Evolutionary conservation across 2,329 filamentous ascomycete species (phyloP).

Genomic region (Pseudogymnoascus sp.): DNA sequence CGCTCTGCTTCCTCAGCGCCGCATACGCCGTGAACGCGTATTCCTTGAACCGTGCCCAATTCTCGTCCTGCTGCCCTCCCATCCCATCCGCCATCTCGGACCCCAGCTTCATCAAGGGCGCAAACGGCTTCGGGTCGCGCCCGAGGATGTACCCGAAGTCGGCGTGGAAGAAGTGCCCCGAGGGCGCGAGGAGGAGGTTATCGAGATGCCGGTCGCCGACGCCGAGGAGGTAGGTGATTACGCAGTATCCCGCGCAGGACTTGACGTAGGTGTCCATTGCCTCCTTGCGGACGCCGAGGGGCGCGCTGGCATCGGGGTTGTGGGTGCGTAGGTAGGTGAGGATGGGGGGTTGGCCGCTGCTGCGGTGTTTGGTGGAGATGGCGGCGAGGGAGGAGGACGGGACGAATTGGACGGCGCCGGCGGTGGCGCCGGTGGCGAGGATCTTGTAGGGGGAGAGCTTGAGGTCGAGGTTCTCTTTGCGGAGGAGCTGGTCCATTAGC

Average conservation of each 20-base stretch:
- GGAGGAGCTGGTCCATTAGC: slow-evolving; percentile 90
- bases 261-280: slow-evolving; percentile 92
- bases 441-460: slow-evolving; percentile 96
- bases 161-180: slow-evolving; percentile 94
- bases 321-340: slow-evolving; percentile 80
- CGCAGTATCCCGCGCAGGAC: slow-evolving; percentile 94
- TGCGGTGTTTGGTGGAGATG: slow-evolving; percentile 74
- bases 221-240: slow-evolving; percentile 94
- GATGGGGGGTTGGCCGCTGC: slow-evolving; percentile 43
- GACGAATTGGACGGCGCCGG: slow-evolving; percentile 89
- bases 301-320: slow-evolving; percentile 75
- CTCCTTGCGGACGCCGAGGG: slow-evolving; percentile 81
- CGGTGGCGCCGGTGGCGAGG: slow-evolving; percentile 79
- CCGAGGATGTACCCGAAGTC: slow-evolving; percentile 98
- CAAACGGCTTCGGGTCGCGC: slow-evolving; percentile 93
- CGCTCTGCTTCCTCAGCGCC: slow-evolving; percentile 79
- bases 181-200: slow-evolving; percentile 82
- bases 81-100: slow-evolving; percentile 99
- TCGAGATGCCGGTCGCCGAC: slow-evolving; percentile 94
- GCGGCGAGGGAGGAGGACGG: slow-evolving; percentile 76
- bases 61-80: slow-evolving; percentile 72
- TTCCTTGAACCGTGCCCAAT: slow-evolving; percentile 84
- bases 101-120: slow-evolving; percentile 91
- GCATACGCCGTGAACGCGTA: slow-evolving; percentile 95
- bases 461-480: slow-evolving; percentile 92